Percentiles rank a stretch among this genome's conserved stretches.
These are phyloP conservation scores for Sporothrix phasma DNA, from an alignment of 2,329 filamentous ascomycete species.

Conservation along the genomic window DNA sequence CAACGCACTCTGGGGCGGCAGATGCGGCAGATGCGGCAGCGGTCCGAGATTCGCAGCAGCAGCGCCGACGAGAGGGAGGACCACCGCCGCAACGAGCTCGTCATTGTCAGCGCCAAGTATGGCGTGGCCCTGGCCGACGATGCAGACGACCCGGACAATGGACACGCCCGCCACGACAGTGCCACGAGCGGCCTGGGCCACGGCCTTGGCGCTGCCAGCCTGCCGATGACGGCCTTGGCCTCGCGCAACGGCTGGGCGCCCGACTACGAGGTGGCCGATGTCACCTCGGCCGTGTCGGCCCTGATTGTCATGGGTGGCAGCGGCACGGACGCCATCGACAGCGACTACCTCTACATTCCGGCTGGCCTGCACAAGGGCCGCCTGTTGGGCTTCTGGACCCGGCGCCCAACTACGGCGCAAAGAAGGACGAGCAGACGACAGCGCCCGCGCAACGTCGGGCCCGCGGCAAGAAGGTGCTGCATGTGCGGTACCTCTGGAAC, in stretches of 20 bases:
- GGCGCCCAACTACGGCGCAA: constrained; percentile 26
- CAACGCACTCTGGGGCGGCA: constrained; percentile 29
- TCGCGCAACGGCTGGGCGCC: constrained; percentile 20
- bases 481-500: constrained; percentile 35
- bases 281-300: constrained; percentile 39
- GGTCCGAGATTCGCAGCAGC: neutral
- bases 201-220: constrained; percentile 2
- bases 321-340: constrained; percentile 22
- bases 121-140: constrained; percentile 26
- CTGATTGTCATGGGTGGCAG: constrained; percentile 25
- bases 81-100: constrained; percentile 28
- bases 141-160: constrained; percentile 9
- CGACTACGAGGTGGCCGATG: constrained; percentile 37
- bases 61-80: neutral
- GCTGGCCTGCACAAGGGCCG: constrained; percentile 33
- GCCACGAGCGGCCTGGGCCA: neutral
- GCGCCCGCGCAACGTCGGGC: neutral
- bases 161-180: constrained; percentile 20
- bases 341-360: constrained; percentile 28
- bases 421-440: neutral
- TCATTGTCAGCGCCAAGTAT: constrained; percentile 40
- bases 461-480: constrained; percentile 33
- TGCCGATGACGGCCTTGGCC: constrained; percentile 23
- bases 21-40: constrained; percentile 16
- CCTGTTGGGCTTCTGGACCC: constrained; percentile 43